Evolutionary conservation across 257 asterid genomes (phyloP).

Genomic region (Solanum microdontum): DNA sequence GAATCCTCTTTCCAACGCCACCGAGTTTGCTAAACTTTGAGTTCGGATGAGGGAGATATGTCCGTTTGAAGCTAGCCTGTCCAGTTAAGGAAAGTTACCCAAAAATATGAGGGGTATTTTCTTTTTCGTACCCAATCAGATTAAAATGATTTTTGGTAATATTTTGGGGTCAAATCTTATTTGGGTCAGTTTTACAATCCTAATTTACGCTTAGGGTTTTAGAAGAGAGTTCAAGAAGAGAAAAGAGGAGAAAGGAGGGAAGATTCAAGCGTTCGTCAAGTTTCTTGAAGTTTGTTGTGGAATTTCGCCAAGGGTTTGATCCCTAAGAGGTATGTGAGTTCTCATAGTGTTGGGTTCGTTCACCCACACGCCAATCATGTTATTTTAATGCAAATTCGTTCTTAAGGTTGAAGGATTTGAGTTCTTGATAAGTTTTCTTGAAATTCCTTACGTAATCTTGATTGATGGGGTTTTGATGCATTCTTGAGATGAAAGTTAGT

Average conservation of each 20-base stretch:
- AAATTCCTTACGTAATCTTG: background rate
- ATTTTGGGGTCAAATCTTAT: background rate
- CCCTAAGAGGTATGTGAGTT: background rate
- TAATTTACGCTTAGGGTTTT: background rate
- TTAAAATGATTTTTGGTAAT: no score
- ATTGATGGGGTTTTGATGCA: no score
- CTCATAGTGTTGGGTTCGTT: background rate
- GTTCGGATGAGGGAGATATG: background rate
- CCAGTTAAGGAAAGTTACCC: background rate
- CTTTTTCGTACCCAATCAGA: background rate
- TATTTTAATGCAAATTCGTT: no score
- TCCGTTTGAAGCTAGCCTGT: background rate
- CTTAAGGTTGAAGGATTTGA: background rate
- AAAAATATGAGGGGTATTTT: background rate
- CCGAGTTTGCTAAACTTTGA: background rate
- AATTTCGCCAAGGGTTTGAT: background rate
- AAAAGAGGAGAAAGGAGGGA: background rate
- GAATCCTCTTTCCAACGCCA: background rate
- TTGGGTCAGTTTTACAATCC: background rate
- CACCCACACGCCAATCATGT: background rate
- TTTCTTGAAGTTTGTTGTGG: background rate
- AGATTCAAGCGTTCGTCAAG: background rate
- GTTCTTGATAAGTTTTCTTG: background rate
- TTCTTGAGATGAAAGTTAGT: no score
- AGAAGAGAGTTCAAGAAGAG: background rate